These are phyloP conservation scores for Clavispora phyllophila DNA, from an alignment of 805 yeast species.

Conservation along the genomic window DNA sequence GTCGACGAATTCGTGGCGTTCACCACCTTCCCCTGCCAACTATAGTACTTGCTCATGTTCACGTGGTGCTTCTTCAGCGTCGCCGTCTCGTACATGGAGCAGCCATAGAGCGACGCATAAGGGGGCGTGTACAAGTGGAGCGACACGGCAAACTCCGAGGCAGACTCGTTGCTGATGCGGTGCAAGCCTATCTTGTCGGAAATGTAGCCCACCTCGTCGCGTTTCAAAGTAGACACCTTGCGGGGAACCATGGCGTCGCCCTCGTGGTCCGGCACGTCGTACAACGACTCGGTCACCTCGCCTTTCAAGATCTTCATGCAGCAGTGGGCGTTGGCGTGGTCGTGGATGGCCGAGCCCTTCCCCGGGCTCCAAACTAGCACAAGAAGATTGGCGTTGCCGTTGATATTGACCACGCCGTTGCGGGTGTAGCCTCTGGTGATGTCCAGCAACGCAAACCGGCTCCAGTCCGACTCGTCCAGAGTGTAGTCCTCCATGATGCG, in stretches of 20 bases:
- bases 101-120: slow-evolving; percentile 58
- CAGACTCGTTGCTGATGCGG: slow-evolving; percentile 47
- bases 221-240: slow-evolving; percentile 22
- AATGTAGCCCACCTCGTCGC: slow-evolving; percentile 58
- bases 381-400: slow-evolving; percentile 63
- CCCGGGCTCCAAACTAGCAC: slow-evolving; percentile 70
- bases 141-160: slow-evolving; percentile 47
- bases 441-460: slow-evolving; percentile 51
- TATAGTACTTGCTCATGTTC: slow-evolving; percentile 53
- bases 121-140: slow-evolving; percentile 77
- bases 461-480: slow-evolving; percentile 53
- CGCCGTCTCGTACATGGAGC: slow-evolving; percentile 44
- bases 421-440: slow-evolving; percentile 47
- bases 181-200: slow-evolving; percentile 64
- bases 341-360: slow-evolving; percentile 60
- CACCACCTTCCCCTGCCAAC: slow-evolving; percentile 51
- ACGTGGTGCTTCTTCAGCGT: slow-evolving; percentile 51
- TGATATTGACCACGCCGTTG: slow-evolving; percentile 72
- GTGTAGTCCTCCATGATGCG: slow-evolving; percentile 43
- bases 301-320: slow-evolving; percentile 67
- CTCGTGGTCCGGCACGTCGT: slow-evolving; percentile 41
- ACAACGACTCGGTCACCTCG: slow-evolving; percentile 50
- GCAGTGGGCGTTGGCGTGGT: slow-evolving; percentile 75
- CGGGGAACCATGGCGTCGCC: slow-evolving; percentile 20
- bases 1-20: slow-evolving; percentile 20